Conservation (phyloP, 106 monocot genomes). For the Phalaenopsis equestris region DNA sequence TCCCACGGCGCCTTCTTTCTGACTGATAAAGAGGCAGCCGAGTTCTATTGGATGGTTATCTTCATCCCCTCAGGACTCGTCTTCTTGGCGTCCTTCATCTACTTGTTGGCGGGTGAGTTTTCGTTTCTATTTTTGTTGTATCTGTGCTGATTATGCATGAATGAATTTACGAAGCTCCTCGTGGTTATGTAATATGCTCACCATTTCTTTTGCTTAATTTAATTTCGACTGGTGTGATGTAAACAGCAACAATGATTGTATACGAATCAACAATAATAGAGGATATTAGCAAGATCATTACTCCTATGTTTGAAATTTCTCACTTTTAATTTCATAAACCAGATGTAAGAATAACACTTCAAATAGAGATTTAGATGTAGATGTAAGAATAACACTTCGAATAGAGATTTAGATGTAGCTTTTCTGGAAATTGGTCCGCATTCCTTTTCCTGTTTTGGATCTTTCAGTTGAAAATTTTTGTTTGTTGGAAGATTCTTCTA, state of each 20-base stretch:
- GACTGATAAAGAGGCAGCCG: conserved; percentile 74
- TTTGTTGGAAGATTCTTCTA: too few species aligned
- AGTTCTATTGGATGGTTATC: conserved; percentile 92
- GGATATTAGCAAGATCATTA: too few species aligned
- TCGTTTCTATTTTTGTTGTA: not conserved
- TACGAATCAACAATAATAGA: too few species aligned
- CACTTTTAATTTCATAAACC: too few species aligned
- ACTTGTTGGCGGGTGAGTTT: conserved; percentile 63
- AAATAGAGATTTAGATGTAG: too few species aligned
- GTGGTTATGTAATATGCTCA: not conserved
- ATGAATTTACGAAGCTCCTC: not conserved
- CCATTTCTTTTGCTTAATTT: not conserved
- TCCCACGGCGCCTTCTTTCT: conserved; percentile 67
- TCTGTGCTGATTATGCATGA: not conserved
- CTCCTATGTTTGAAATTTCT: too few species aligned
- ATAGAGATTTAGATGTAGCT: too few species aligned
- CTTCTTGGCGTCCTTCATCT: conserved; percentile 53
- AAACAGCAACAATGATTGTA: not conserved
- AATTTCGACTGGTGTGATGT: not conserved
- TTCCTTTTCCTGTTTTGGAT: too few species aligned
- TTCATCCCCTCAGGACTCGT: conserved; percentile 68
- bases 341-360: too few species aligned
- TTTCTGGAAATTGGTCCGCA: too few species aligned
- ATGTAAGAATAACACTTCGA: too few species aligned
- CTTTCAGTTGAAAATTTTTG: too few species aligned